Percentiles rank a stretch among this genome's conserved stretches.
These are phyloP conservation scores for Scheffersomyces insectosa DNA, from an alignment of 1,139 yeast genomes.

Conservation along the genomic window DNA sequence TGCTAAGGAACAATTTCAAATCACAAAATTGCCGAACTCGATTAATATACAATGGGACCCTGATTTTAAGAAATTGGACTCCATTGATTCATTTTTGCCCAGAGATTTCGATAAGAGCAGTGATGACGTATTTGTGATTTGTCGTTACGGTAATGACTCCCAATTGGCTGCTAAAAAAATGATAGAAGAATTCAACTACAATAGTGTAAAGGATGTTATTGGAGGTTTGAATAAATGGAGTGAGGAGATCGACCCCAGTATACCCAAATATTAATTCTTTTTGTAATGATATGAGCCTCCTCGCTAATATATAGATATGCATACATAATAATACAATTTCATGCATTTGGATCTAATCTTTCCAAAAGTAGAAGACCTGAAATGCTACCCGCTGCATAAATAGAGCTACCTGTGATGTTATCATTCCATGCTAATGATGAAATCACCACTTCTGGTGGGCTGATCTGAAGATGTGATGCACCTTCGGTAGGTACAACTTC, in stretches of 20 bases:
- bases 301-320: conserved; percentile 3
- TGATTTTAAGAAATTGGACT: conserved; percentile 35
- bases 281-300: background rate
- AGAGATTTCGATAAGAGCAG: conserved; percentile 17
- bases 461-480: conserved; percentile 32
- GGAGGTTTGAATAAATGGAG: conserved; percentile 85
- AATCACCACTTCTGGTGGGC: conserved; percentile 56
- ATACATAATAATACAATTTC: conserved; percentile 3
- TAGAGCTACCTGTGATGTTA: conserved; percentile 47
- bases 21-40: conserved; percentile 61
- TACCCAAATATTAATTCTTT: conserved; percentile 63
- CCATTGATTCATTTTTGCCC: conserved; percentile 27
- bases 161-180: conserved; percentile 69
- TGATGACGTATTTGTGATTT: conserved; percentile 50
- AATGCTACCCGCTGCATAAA: conserved; percentile 65
- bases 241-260: conserved; percentile 52
- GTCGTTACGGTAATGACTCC: conserved; percentile 92
- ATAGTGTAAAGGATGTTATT: conserved; percentile 60
- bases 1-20: conserved; percentile 71
- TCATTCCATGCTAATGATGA: conserved; percentile 67
- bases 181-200: conserved; percentile 47
- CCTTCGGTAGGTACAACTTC: conserved; percentile 31
- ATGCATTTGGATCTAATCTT: conserved; percentile 36
- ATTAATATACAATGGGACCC: conserved; percentile 64
- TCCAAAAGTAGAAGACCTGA: conserved; percentile 71